phyloP scores from a whole-genome alignment of 257 asterid species.

The Ilex asprella region DNA sequence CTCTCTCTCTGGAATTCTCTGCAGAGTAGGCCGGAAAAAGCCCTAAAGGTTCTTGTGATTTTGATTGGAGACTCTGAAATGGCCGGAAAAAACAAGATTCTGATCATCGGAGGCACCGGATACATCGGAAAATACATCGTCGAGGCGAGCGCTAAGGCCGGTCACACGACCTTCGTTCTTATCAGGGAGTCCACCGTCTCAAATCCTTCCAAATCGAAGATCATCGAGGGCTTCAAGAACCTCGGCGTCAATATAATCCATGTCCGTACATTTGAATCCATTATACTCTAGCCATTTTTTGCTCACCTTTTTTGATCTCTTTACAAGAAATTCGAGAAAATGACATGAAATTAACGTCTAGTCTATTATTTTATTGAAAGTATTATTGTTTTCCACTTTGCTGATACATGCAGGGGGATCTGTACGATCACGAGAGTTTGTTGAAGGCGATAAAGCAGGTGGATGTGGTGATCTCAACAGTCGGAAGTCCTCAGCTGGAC shows the following conservation, averaged over 20 bases:
- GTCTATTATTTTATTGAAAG: too few relatives aligned
- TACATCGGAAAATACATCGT: slow-evolving; percentile 57
- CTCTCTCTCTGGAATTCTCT: too few relatives aligned
- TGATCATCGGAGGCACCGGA: slow-evolving; percentile 53
- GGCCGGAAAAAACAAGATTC: slow-evolving; percentile 45
- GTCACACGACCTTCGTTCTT: slow-evolving; percentile 39
- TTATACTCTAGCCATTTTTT: background rate
- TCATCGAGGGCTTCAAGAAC: slow-evolving; percentile 33
- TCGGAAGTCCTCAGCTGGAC: slow-evolving; percentile 35
- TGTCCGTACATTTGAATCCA: slow-evolving; percentile 12
- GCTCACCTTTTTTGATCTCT: background rate
- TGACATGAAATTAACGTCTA: too few relatives aligned
- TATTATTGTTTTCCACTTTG: background rate
- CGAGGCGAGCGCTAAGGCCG: slow-evolving; percentile 32
- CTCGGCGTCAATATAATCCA: slow-evolving; percentile 33
- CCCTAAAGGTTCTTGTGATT: too few relatives aligned
- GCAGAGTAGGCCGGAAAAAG: too few relatives aligned
- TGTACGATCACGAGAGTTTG: slow-evolving; percentile 47
- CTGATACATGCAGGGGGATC: slow-evolving; percentile 35
- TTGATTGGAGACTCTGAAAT: slow-evolving; percentile 4
- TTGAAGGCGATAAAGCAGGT: slow-evolving; percentile 52
- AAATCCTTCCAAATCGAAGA: slow-evolving; percentile 29
- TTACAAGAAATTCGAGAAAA: too few relatives aligned
- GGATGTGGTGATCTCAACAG: slow-evolving; percentile 57
- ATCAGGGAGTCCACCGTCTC: slow-evolving; percentile 37